Conservation (phyloP, 2,329 filamentous ascomycete species). For the Phyllosticta paracitricarpa region DNA sequence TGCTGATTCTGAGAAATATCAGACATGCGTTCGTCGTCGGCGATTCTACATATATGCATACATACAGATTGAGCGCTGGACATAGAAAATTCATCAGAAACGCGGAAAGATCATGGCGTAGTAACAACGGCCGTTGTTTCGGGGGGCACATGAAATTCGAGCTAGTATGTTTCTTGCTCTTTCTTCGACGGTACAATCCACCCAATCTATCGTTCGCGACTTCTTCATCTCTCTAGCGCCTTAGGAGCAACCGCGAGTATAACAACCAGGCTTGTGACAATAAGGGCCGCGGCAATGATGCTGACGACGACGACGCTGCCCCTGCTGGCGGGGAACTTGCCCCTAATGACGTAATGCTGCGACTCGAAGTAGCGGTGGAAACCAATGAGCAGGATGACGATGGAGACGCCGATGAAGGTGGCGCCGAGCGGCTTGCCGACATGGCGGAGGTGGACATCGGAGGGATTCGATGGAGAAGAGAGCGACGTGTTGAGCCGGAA, state of each 20-base stretch:
- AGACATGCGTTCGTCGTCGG: no score
- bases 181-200: no score
- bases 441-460: conserved; percentile 38
- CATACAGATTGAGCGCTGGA: no score
- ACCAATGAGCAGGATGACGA: conserved; percentile 64
- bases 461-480: conserved; percentile 11
- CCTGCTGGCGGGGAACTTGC: conserved; percentile 70
- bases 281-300: conserved; percentile 50
- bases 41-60: no score
- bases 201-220: not conserved
- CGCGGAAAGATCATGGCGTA: no score
- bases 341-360: conserved; percentile 69
- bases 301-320: conserved; percentile 64
- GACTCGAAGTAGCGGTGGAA: conserved; percentile 70
- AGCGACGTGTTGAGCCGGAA: conserved; percentile 70
- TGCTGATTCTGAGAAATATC: no score
- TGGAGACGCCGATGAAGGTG: conserved; percentile 66
- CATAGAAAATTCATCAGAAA: no score
- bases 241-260: conserved; percentile 46
- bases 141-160: no score
- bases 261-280: conserved; percentile 49
- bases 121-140: no score
- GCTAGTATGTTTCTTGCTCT: no score
- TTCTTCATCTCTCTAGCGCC: conserved; percentile 28
- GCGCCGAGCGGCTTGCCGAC: conserved; percentile 67